Evolutionary conservation across 1,284 basidiomycete species (phyloP), one percentile per base, ranked within the genome.

Genomic region (Butyriboletus appendiculatus): DNA sequence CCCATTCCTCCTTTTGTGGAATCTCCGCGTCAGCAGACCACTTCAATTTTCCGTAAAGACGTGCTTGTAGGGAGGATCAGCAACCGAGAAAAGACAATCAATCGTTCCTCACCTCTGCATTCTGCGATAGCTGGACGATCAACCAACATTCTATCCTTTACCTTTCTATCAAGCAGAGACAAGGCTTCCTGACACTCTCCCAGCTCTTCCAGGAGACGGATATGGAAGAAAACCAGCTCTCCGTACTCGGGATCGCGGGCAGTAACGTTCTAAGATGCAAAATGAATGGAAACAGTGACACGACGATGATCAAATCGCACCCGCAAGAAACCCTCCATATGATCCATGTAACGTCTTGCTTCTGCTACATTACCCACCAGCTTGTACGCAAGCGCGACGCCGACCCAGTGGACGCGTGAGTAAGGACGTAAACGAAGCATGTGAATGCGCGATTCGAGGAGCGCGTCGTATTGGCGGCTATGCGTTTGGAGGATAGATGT

Each of bases 401-500:
- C 91, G 48, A 96, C 76, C 97, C 97, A 99, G 69, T 95, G 92
- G 53, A 90, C 83, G 14, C 96, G 88, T 24, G 92, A 75, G 56
- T 89, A 88, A 0, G 96, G 94, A 24, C 96, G 87, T 24, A 94
- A 73, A 48, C 81, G 81, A 34, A 98, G 81, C 54, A 98, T 83
- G 16, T 85, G 85, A 63, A 92, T 82, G 7, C 97, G 86, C 2
- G 91, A 91, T 54, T 96, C 90, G 40, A 96, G 82, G 34, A 97
- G 82, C 4, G 77, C 78, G 43, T 90, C 85, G 71, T 86, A 98
- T 50, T 90, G 77, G 38, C 97, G 85, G n/a, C 96, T 82, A 65
- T 98, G 95, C 0, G 94, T 88, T 65, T 96, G 90, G 32, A 99
- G 80, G 50, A 92, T 86, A 5, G 95, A 93, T 0, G 94, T 85